Percentiles rank a stretch among this genome's conserved stretches.
These are phyloP conservation scores for Guyanaporus albipodus DNA, from an alignment of 768 basidiomycete species.

Conservation along the genomic window DNA sequence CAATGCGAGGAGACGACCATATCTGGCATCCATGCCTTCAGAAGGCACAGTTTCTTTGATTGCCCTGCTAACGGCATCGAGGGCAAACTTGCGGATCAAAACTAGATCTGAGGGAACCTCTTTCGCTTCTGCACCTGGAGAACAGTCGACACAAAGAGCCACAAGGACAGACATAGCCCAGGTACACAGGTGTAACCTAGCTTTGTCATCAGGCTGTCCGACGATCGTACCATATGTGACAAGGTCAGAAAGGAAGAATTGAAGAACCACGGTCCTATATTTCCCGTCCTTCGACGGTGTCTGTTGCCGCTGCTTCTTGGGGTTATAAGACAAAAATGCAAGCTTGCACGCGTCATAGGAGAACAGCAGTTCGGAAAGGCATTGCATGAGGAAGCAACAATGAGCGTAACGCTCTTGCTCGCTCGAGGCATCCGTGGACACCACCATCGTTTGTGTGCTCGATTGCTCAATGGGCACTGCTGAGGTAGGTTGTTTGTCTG, in stretches of 20 bases:
- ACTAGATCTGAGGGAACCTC: constrained; percentile 75
- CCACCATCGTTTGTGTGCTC: constrained; percentile 12
- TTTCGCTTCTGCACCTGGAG: constrained; percentile 61
- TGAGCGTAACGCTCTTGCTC: constrained; percentile 43
- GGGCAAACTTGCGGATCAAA: constrained; percentile 87
- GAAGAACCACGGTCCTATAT: constrained; percentile 61
- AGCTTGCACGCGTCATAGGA: constrained; percentile 92
- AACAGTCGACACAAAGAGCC: constrained; percentile 87
- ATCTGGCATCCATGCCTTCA: constrained; percentile 67
- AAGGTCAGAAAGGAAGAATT: constrained; percentile 80
- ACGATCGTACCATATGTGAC: constrained; percentile 73
- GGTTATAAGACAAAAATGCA: constrained; percentile 76
- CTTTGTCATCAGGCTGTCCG: constrained; percentile 53
- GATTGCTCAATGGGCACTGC: constrained; percentile 11
- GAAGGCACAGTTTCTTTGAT: constrained; percentile 72
- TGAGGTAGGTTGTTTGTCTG: constrained; percentile 13
- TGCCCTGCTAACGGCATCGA: constrained; percentile 83
- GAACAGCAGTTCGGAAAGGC: constrained; percentile 85
- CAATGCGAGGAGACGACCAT: constrained; percentile 84
- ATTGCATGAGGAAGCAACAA: constrained; percentile 85
- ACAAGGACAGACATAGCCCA: constrained; percentile 90
- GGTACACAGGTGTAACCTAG: constrained; percentile 62
- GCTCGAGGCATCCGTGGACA: constrained; percentile 9
- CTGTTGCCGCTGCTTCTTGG: constrained; percentile 52
- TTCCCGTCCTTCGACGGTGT: constrained; percentile 68